Evolutionary conservation across 139 green algal genomes (phyloP).

Genomic region (Auxenochlorella protothecoides): DNA sequence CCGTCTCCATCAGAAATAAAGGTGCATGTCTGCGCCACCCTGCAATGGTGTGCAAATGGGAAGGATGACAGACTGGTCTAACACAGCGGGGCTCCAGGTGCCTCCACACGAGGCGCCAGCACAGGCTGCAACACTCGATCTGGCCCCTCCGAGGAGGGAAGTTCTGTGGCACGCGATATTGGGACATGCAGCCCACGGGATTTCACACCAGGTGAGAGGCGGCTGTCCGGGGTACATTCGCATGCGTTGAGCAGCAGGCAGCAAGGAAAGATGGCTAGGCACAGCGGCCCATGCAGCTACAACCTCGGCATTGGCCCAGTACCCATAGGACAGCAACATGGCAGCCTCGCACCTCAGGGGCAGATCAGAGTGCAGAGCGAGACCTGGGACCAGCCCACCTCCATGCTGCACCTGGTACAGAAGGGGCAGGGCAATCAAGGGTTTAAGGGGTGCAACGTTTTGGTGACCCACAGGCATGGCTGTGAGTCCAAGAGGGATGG

Average conservation of each 20-base stretch:
- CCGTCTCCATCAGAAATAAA: neutral
- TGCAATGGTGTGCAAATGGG: too few species aligned
- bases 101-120: constrained; percentile 4
- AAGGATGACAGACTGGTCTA: neutral
- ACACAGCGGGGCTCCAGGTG: neutral
- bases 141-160: neutral
- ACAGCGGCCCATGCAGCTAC: neutral
- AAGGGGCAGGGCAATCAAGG: too few species aligned
- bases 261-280: neutral
- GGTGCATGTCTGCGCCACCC: neutral
- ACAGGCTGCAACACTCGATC: constrained; percentile 11
- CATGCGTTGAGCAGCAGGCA: neutral
- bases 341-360: too few species aligned
- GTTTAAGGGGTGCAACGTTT: too few species aligned
- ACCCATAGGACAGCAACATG: too few species aligned
- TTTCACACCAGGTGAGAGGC: neutral
- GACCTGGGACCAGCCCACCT: too few species aligned
- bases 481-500: neutral
- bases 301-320: neutral
- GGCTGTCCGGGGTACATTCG: constrained; percentile 32
- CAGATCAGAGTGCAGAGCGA: too few species aligned
- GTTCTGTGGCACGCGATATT: constrained; percentile 30
- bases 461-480: too few species aligned
- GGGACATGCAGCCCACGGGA: constrained; percentile 29
- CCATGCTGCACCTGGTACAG: too few species aligned